Base-by-base conservation (phyloP, 805 yeast species). In the Metschnikowia shivogae region DNA sequence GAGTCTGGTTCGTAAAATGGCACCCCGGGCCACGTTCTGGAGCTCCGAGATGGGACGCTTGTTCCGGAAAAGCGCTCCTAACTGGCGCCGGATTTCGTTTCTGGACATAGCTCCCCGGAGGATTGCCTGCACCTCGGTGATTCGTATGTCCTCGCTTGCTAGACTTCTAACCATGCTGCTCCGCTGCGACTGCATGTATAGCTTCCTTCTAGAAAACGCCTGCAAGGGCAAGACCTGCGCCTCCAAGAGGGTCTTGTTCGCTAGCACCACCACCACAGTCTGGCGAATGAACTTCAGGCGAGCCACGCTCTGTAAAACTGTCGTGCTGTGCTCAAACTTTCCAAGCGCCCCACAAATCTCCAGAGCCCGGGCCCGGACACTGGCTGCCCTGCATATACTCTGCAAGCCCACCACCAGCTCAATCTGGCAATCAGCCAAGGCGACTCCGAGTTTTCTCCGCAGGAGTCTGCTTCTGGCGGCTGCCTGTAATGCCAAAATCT, bases 11-110 rank as follows among this genome's bases (percentile, higher is more conserved):
- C 81, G 63, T 7, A 70, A 49, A 13, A 70, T 57, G 0, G 73
- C 81, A 27, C 77, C 80, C 52, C 79, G 60, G 1, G 65, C 64
- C 33, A 75, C 63, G 13, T 70, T 59, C 52, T 76, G 80, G 5
- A 75, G 54, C 31, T 71, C 75, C 27, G 32, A 36, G 45, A 49
- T 29, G 24, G 38, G 24, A 9, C 11, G 49, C 32, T 17, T 42
- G 37, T 34, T 39, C 41, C 38, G 43, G 47, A 27, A 19, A 2
- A 50, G 17, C 2, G 47, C 53, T 5, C 45, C 24, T 8, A 59
- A 49, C 13, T 46, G 48, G 4, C 36, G 33, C 14, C 55, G 44
- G 12, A 64, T 47, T 4, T 54, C 26, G 6, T 53, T 54, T 52
- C 80, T 67, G 1, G 64, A 41, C 1, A 47, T 47, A 6, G 53